A percentile compares a stretch with the other conserved stretches of the same genome.
Evolutionary conservation across 768 basidiomycete species (phyloP).

Genomic region (Termitomyces sp.): DNA sequence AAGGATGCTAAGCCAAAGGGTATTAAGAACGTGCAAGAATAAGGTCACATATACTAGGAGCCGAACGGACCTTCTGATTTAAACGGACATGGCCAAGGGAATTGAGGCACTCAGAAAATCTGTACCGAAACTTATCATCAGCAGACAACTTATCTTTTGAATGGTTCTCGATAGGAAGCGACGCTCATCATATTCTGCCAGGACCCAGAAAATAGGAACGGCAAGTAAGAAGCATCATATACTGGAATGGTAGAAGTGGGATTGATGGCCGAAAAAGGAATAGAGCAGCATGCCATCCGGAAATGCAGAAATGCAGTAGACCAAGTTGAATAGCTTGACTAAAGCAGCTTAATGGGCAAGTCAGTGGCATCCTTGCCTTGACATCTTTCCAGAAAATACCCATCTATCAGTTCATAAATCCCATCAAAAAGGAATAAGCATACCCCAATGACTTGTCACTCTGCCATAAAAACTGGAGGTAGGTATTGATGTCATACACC

Average conservation of each 20-base stretch:
- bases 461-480: constrained; percentile 40
- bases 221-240: neutral
- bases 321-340: too few species aligned
- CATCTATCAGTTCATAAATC: neutral
- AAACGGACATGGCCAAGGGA: neutral
- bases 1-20: neutral
- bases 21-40: neutral
- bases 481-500: constrained; percentile 45
- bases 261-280: neutral
- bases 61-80: neutral
- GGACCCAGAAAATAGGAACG: neutral
- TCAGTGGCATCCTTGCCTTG: constrained; percentile 35
- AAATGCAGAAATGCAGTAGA: too few species aligned
- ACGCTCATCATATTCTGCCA: neutral
- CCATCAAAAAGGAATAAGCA: constrained; percentile 8
- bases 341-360: neutral
- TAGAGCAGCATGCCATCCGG: too few species aligned
- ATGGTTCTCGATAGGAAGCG: neutral
- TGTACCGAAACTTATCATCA: neutral
- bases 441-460: constrained; percentile 39
- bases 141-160: neutral
- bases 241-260: neutral
- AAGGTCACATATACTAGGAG: neutral
- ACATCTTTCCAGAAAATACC: constrained; percentile 39
- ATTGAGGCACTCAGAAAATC: neutral